These are phyloP conservation scores for Eucalyptus globulus DNA, from an alignment of 345 rosid genomes.

Conservation along the genomic window DNA sequence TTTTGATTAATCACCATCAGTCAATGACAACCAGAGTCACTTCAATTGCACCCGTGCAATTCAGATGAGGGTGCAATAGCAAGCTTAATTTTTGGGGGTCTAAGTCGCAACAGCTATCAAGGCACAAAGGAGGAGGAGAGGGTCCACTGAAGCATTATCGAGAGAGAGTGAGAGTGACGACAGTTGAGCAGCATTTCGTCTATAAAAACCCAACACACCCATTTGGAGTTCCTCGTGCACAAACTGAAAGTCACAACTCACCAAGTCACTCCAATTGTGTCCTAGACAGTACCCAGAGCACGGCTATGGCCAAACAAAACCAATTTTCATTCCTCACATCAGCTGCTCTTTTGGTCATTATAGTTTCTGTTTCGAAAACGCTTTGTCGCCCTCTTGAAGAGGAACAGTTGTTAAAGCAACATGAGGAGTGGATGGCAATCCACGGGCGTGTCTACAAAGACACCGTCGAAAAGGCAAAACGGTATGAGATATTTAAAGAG, in stretches of 20 bases:
- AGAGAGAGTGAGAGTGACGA: neutral
- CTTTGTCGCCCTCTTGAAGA: neutral
- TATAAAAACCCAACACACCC: neutral
- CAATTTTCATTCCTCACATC: neutral
- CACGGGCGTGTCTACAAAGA: constrained; percentile 3
- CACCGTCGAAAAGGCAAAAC: neutral
- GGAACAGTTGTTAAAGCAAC: constrained; percentile 9
- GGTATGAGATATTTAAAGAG: constrained; percentile 1
- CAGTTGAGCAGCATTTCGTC: neutral
- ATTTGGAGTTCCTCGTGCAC: neutral
- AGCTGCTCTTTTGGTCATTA: neutral
- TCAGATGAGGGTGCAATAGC: neutral
- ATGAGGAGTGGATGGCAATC: constrained; percentile 14
- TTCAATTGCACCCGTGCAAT: neutral
- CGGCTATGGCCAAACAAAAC: neutral
- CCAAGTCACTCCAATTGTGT: neutral
- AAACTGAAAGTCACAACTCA: constrained; percentile 13
- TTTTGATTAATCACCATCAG: neutral
- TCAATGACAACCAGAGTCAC: neutral
- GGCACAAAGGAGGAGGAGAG: neutral
- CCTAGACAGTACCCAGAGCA: neutral
- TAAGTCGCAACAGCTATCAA: neutral
- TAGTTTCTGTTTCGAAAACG: neutral
- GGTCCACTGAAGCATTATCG: neutral
- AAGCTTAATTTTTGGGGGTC: neutral